Base-by-base conservation (phyloP, 768 basidiomycete species). In the Mycena maculata region DNA sequence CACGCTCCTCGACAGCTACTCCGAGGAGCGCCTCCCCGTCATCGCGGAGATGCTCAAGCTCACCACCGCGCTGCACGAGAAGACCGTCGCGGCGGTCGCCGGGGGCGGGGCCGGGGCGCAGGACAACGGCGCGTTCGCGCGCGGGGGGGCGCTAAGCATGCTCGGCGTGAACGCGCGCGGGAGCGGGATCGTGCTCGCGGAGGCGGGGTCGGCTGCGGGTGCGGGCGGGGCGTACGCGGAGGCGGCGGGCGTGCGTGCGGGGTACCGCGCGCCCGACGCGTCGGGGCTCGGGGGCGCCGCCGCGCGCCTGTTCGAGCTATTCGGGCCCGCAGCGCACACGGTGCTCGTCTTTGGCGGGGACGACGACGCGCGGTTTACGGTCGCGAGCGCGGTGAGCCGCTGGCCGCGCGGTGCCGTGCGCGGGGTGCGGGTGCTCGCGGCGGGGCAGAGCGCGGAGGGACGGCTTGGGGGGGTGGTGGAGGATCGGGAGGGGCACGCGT, bases 111-210 rank as follows among this genome's bases (percentile, higher is more conserved):
- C n/a, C n/a, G n/a, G n/a, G n/a, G n/a, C n/a, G n/a, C 53, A 49
- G 22, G 55, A 60, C 20, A 22, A 62, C 47, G 27, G 36, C 47
- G 62, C 33, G 38, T 36, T 36, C 33, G 13, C 33, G 22, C 48
- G 69, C 9, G 71, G 66, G 2, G 52, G 65, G 18, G 69, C 71
- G 10, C 63, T 83, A 4, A 49, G 60, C 18, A 80, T 81, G 77
- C 77, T 84, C 39, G 83, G 81, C 22, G 74, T 85, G 60, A 85
- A 85, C 71, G 83, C 79, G 68, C 78, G 83, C 10, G 79, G 77
- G 72, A 84, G 84, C 68, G 68, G 78, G 1, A 75, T 85, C 39
- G 75, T 85, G 0, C 28, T 82, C 31, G 84, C 15, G 62, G 66
- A 60, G 67, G 65, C 39, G 52, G 55, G n/a, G 63, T 63, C 23